phyloP scores from a whole-genome alignment of 495 filamentous ascomycete genomes.

The Articulospora tetracladia region DNA sequence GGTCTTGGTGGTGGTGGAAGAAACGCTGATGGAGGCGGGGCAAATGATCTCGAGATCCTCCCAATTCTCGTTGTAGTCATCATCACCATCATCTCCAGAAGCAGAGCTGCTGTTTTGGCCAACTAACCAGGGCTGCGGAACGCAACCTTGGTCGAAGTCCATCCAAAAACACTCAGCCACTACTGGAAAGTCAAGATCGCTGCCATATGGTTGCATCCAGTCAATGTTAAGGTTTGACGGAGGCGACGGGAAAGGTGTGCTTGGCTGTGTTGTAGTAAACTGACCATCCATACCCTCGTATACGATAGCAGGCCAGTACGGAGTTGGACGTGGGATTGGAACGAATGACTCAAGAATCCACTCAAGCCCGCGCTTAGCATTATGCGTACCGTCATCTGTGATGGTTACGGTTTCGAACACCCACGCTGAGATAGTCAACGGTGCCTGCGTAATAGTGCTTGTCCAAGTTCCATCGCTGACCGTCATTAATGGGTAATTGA shows the following conservation, averaged over 20 bases:
- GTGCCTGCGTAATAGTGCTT: conserved; percentile 24
- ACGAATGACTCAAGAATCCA: background rate
- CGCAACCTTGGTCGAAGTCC: conserved; percentile 7
- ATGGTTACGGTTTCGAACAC: conserved; percentile 15
- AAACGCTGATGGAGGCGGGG: background rate
- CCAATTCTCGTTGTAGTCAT: conserved; percentile 11
- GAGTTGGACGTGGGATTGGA: conserved; percentile 11
- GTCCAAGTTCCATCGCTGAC: conserved; percentile 25
- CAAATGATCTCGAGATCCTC: conserved; percentile 10
- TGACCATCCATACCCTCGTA: conserved; percentile 10
- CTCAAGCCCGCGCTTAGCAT: conserved; percentile 8
- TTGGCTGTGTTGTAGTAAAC: conserved; percentile 10
- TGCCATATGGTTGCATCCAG: background rate
- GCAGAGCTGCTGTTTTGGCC: background rate
- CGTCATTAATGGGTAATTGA: conserved; percentile 26
- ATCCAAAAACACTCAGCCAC: conserved; percentile 7
- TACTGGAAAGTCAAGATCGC: background rate
- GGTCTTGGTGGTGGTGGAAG: background rate
- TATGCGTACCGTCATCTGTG: background rate
- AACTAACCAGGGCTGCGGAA: conserved; percentile 8
- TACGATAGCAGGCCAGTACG: conserved; percentile 18
- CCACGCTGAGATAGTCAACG: conserved; percentile 22
- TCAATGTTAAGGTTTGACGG: conserved; percentile 8
- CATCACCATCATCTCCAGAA: background rate
- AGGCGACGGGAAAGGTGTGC: conserved; percentile 14